Conservation (phyloP, 2,329 filamentous ascomycete species). For the Basipetospora chlamydospora region DNA sequence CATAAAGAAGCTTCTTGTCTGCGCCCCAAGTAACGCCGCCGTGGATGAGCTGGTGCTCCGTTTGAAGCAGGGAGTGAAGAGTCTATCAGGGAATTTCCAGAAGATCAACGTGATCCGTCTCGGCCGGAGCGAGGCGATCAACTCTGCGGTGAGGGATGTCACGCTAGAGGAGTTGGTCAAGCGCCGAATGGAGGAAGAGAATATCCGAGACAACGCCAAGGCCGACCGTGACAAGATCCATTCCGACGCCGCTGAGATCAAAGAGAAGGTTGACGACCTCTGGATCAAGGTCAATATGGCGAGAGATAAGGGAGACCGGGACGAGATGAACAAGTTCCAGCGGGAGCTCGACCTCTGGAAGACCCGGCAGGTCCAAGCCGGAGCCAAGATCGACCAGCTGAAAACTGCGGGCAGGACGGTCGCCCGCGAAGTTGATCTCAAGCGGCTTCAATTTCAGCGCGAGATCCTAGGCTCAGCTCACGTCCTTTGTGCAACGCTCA, state of each 20-base stretch:
- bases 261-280: constrained; percentile 57
- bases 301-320: constrained; percentile 37
- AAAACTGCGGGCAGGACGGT: constrained; percentile 75
- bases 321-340: constrained; percentile 41
- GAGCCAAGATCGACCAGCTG: constrained; percentile 70
- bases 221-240: constrained; percentile 45
- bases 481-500: constrained; percentile 87
- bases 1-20: constrained; percentile 78
- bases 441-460: constrained; percentile 72
- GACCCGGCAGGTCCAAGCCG: constrained; percentile 57
- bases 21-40: constrained; percentile 95
- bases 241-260: constrained; percentile 54
- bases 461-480: constrained; percentile 82
- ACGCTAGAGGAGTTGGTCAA: constrained; percentile 87
- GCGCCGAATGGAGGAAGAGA: constrained; percentile 48
- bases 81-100: constrained; percentile 53
- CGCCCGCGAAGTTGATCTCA: constrained; percentile 73
- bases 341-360: constrained; percentile 67
- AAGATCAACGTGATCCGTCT: constrained; percentile 81
- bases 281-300: constrained; percentile 58
- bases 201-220: constrained; percentile 41
- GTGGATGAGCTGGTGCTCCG: constrained; percentile 92
- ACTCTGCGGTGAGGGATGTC: constrained; percentile 74
- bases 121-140: constrained; percentile 85
- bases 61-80: constrained; percentile 76